Evolutionary conservation across 1,139 yeast genomes (phyloP).

Genomic region (Yamadazyma friedrichii): DNA sequence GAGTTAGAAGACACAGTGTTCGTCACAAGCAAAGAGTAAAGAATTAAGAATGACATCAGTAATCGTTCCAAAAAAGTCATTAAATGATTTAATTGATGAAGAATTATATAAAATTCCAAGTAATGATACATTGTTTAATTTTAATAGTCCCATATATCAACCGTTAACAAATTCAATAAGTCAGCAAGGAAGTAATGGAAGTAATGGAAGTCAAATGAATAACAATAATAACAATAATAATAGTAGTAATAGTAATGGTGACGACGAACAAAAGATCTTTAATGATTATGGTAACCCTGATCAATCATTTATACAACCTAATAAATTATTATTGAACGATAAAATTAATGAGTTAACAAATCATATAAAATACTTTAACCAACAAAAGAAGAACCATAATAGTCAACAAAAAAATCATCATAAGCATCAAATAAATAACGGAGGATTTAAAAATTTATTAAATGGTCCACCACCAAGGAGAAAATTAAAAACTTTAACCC

Average conservation of each 20-base stretch:
- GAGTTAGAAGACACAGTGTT: no score
- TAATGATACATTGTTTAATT: slow-evolving; percentile 12
- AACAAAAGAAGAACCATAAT: background rate
- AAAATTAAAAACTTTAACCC: slow-evolving; percentile 33
- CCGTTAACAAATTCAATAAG: background rate
- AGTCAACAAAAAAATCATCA: background rate
- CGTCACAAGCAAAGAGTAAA: background rate
- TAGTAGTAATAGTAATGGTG: background rate
- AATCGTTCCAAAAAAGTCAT: slow-evolving; percentile 50
- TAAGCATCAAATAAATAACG: background rate
- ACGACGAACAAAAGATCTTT: background rate
- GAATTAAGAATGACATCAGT: slow-evolving; percentile 44
- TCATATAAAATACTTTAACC: background rate
- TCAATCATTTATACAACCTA: slow-evolving; percentile 25
- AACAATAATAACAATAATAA: background rate
- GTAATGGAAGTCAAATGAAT: background rate
- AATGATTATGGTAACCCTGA: slow-evolving; percentile 40
- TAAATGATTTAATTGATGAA: slow-evolving; percentile 64
- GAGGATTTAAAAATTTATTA: background rate
- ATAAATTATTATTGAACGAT: slow-evolving; percentile 9
- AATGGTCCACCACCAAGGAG: slow-evolving; percentile 21
- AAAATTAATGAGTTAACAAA: slow-evolving; percentile 4
- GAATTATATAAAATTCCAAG: slow-evolving; percentile 55
- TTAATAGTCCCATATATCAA: slow-evolving; percentile 4
- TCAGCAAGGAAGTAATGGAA: background rate